Conservation (phyloP, 148 eudicot genomes). For the Amaranthus cruentus region DNA sequence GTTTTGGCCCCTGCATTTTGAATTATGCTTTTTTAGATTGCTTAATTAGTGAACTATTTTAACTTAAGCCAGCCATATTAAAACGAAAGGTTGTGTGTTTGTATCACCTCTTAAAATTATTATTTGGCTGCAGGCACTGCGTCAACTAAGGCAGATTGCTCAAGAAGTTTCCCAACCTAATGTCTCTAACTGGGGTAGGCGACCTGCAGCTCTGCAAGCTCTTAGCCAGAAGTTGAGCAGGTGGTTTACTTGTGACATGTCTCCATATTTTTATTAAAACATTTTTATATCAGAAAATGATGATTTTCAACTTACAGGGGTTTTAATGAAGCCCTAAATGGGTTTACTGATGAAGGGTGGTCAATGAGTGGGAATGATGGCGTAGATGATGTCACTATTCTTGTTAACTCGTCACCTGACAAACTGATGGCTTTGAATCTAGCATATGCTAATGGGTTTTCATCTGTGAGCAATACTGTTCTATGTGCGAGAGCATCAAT, state of each 20-base stretch:
- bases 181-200: constrained; percentile 1
- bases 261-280: neutral
- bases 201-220: neutral
- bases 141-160: constrained; percentile 76
- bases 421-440: constrained; percentile 66
- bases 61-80: neutral
- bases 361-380: constrained; percentile 68
- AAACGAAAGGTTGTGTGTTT: neutral
- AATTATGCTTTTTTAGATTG: neutral
- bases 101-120: no score
- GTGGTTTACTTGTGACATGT: neutral
- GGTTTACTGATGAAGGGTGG: constrained; percentile 81
- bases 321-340: constrained; percentile 79
- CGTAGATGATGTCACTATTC: constrained; percentile 65
- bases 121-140: constrained; percentile 47
- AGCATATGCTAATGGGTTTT: constrained; percentile 58
- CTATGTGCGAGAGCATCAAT: constrained; percentile 68
- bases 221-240: neutral
- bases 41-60: neutral
- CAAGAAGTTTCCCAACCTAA: constrained; percentile 63
- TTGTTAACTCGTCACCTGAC: constrained; percentile 68
- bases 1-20: neutral
- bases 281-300: constrained; percentile 35
- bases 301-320: constrained; percentile 52
- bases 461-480: constrained; percentile 51